Evolutionary conservation across 2,329 filamentous ascomycete genomes (phyloP), one percentile per base, ranked within the genome.

Genomic region (Paramyrothecium sp.): DNA sequence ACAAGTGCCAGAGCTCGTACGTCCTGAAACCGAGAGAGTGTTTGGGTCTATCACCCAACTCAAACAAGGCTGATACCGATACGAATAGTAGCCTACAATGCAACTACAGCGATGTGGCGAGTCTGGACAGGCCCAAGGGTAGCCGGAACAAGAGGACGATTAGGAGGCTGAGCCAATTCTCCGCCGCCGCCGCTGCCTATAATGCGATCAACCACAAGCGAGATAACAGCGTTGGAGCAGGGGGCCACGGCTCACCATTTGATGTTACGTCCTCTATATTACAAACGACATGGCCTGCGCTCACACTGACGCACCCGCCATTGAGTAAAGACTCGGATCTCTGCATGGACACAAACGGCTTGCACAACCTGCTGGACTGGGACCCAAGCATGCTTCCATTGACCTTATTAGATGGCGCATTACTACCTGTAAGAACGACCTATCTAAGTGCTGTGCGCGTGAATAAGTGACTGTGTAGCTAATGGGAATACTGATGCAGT

Each of bases 111-210:
- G 26, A 51, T 17, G 30, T 51, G 49, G 49, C 49, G 11, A 22
- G 22, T 3, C 22, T 51, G 21, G 49, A 21, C 20, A 51, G 30
- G 23, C 49, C 49, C 20, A 51, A 51, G 23, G 49, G 49, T 26
- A 51, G 49, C 49, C 49, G 49, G 8, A 51, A 51, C 22, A 51
- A 51, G 49, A 51, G 30, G 49, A 51, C 49, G 49, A 12, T 51
- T 23, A 21, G 19, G 16, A 20, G 49, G 13, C 22, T 51, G 7
- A 17, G 16, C 49, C 19, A 20, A 7, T 22, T 21, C 13, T 11
- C 49, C 4, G 49, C 20, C 20, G 12, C 47, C 10, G 7, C 4
- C 41, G 4, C 41, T 12, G 13, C 17, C 5, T 4, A 46, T 21
- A 16, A 50, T 22, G 21, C 21, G 19, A 50, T 50, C n/a, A 7